Base-by-base conservation (phyloP, 2,329 filamentous ascomycete species). In the Colletotrichum liriopes region DNA sequence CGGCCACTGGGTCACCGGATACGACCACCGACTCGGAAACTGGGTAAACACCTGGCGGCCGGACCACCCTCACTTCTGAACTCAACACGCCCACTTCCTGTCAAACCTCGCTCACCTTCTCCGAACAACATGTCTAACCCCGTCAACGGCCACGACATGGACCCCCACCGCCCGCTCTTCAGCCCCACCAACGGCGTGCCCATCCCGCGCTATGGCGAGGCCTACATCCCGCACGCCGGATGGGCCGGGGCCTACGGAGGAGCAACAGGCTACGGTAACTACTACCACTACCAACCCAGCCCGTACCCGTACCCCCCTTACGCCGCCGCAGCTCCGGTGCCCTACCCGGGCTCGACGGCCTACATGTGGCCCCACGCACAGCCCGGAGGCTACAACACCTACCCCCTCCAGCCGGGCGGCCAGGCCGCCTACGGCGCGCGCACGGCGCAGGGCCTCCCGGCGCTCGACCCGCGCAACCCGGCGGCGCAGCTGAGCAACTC, bases 401-500 rank as follows among this genome's bases (percentile, higher is more conserved):
- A 70, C 43, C 74, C 82, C 1, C 76, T 79, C 63, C 82, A 84
- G 73, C 83, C 83, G 37, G 83, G 84, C 70, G 83, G 82, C 16
- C 77, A 78, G 2, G 78, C 78, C 45, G 81, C 80, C 67, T 73
- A 79, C 5, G 76, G 81, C 3, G 76, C 78, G 1, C 85, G 86
- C 3, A 75, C 80, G n/a, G 82, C 85, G 0, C 82, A 84, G 65
- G 77, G 83, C 0, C 81, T 82, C 26, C 86, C 88, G 0, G 76
- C 76, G 9, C 82, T 86, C 69, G 83, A 87, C 74, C 72, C 81
- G 0, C 79, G 82, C 2, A 85, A 88, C 72, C 87, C 88, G 0
- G 87, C 88, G 0, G 83, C 86, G 37, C 86, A 89, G 74, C 82
- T 92, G 81, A 84, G 84, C 58, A 90, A 91, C 80, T 84, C 86